phyloP scores from a whole-genome alignment of 306 rosid genomes.

The Herpetospermum pedunculosum region DNA sequence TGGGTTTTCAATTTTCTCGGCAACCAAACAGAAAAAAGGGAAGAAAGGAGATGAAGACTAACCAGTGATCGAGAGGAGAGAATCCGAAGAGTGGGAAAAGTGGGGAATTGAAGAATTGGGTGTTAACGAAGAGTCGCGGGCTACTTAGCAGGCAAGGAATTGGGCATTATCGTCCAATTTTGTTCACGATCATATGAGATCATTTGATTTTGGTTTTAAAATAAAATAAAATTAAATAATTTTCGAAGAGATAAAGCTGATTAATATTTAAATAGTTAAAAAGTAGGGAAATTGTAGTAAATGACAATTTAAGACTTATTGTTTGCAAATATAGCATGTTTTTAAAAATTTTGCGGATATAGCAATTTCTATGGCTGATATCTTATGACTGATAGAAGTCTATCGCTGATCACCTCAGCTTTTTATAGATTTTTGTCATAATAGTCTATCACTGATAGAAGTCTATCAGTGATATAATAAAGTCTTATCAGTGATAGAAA shows the following conservation, averaged over 20 bases:
- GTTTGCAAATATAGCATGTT: no score
- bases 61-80: not conserved
- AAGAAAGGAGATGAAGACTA: not conserved
- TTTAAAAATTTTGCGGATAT: no score
- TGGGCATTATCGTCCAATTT: constrained; percentile 5
- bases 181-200: not conserved
- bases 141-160: constrained; percentile 4
- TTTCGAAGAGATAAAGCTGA: not conserved
- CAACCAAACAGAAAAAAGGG: not conserved
- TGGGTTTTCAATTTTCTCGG: not conserved
- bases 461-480: no score
- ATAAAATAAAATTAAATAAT: not conserved
- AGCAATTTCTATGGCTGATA: no score
- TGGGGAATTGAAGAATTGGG: not conserved
- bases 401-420: no score
- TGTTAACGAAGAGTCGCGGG: not conserved
- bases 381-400: no score
- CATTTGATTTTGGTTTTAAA: not conserved
- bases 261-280: no score
- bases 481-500: no score
- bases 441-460: no score
- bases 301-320: no score
- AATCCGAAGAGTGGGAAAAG: not conserved
- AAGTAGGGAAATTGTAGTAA: no score
- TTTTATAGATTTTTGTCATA: no score